These are phyloP conservation scores for Colletotrichum tofieldiae DNA, from an alignment of 2,329 filamentous ascomycete species.

Conservation along the genomic window DNA sequence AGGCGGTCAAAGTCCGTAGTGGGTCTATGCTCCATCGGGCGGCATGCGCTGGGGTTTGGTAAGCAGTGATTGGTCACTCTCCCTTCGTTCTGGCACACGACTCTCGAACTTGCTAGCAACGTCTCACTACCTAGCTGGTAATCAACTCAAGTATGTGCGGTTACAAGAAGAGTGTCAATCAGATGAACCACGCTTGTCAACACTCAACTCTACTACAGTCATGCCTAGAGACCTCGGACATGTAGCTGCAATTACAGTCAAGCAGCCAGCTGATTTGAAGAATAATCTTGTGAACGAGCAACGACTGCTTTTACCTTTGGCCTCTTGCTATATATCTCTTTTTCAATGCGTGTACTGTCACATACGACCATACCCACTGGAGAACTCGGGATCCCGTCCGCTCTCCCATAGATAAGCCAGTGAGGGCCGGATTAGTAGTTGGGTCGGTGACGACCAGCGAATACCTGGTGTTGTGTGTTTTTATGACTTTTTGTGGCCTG, in stretches of 20 bases:
- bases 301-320: too few species aligned
- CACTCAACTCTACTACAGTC: too few species aligned
- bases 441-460: conserved; percentile 15
- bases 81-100: not conserved
- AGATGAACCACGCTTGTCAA: not conserved
- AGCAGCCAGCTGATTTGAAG: too few species aligned
- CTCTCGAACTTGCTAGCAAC: conserved; percentile 2
- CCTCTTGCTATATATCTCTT: accelerated
- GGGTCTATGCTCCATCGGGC: not conserved
- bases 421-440: conserved; percentile 17
- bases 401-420: conserved; percentile 22
- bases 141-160: not conserved
- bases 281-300: not conserved
- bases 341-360: accelerated
- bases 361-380: conserved; percentile 22
- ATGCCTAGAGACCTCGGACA: too few species aligned
- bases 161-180: not conserved
- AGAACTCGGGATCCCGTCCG: conserved; percentile 27
- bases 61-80: conserved; percentile 11
- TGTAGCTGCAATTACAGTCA: not conserved
- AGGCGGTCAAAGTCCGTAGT: conserved; percentile 17
- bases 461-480: conserved; percentile 14
- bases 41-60: not conserved
- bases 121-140: not conserved
- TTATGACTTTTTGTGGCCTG: too few species aligned